Percentiles rank a stretch among this genome's conserved stretches.
Conservation (phyloP, 805 yeast species). For the Yueomyces sinensis region DNA sequence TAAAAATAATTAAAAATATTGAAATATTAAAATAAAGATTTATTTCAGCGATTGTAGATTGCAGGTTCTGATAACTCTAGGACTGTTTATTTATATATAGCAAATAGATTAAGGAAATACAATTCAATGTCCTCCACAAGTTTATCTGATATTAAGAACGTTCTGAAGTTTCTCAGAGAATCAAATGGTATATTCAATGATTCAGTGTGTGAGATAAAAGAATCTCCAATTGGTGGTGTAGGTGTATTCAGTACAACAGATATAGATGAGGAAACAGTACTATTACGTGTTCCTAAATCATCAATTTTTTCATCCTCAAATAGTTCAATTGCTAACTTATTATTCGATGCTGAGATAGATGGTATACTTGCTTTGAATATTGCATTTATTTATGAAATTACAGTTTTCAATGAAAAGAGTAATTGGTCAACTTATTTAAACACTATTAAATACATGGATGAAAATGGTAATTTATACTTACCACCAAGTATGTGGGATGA, state of each 20-base stretch:
- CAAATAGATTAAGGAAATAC: too few species aligned
- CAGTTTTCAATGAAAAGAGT: constrained; percentile 39
- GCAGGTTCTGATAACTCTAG: too few species aligned
- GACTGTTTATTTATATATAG: too few species aligned
- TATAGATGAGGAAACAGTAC: constrained; percentile 26
- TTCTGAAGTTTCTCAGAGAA: constrained; percentile 40
- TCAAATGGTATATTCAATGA: constrained; percentile 44
- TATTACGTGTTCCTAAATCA: constrained; percentile 50
- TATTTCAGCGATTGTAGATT: too few species aligned
- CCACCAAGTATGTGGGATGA: constrained; percentile 62
- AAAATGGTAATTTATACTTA: constrained; percentile 22
- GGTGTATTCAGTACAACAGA: constrained; percentile 54
- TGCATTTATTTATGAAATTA: constrained; percentile 58
- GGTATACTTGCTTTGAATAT: constrained; percentile 59
- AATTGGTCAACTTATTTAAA: constrained; percentile 68
- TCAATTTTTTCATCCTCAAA: constrained; percentile 45
- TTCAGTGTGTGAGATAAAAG: constrained; percentile 29
- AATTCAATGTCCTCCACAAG: constrained; percentile 27
- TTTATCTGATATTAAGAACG: constrained; percentile 13
- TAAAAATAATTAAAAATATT: too few species aligned
- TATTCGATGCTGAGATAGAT: constrained; percentile 43
- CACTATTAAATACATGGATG: constrained; percentile 30
- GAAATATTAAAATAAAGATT: too few species aligned
- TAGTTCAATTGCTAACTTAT: constrained; percentile 50
- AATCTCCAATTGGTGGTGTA: constrained; percentile 46